Evolutionary conservation across 495 filamentous ascomycete genomes (phyloP), one percentile per base, ranked within the genome.

Genomic region (Aspergillus baeticus): DNA sequence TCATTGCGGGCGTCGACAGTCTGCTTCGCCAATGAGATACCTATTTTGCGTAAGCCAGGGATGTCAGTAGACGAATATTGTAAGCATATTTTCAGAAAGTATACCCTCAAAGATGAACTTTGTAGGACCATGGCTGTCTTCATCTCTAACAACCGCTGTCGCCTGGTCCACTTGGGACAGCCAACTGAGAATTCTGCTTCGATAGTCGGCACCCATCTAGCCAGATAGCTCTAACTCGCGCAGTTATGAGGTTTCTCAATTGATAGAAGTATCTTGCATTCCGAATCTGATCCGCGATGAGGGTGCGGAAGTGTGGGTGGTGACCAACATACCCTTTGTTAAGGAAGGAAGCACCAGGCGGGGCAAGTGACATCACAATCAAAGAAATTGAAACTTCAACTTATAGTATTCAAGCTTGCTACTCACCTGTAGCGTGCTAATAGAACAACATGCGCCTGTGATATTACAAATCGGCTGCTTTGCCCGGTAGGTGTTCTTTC

Each of bases 151-250:
- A 17, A 41, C 35, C 11, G 45, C 36, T 23, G 48, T 36, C 26
- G 34, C 54, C 22, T 41, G 44, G 22, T 42, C 36, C 36, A 49
- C 15, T 15, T 34, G 34, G 22, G 54, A 56, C 45, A 56, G 3
- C 54, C 54, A 56, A 35, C 15, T 46, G 5, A 56, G 18, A 15
- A 41, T 18, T 42, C 44, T 41, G 15, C 31, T 37, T n/a, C 20
- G 29, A 3, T 56, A 22, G 5, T 17, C 45, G 18, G 17, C 13
- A 42, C 22, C 35, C 36, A 49, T 54, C 13, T 26, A 54, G 39
- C 35, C 38, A 10, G 11, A 15, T 39, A 33, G 1, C 15, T n/a
- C n/a, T 3, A 21, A n/a, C 14, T 13, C 26, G 15, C 15, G 14
- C 1, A 34, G 23, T 34, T 8, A 15, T 10, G 22, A 26, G 8